Evolutionary conservation across 768 basidiomycete genomes (phyloP), one percentile per base, ranked within the genome.

Genomic region (Amyloporia xantha): DNA sequence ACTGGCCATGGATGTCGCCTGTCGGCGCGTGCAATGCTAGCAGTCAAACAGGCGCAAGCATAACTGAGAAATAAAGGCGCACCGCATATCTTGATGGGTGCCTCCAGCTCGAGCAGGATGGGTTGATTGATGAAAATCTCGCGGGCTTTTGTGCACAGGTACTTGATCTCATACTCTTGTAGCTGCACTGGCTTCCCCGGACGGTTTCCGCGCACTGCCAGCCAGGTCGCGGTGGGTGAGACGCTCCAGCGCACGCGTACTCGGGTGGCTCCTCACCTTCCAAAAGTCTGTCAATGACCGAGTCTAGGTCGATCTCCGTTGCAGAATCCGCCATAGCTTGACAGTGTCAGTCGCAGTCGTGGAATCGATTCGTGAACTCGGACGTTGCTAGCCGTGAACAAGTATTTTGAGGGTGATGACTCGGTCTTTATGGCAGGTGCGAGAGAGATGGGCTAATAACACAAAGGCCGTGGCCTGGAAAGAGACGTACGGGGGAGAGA

Each of bases 1-100:
- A 99, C 74, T 99, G 96, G 55, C 96, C 95, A 60, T 98, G 96
- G 60, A 98, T 97, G 69, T 98, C 95, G 66, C 94, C 94, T 96
- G 44, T 24, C 20, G 17, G 30, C 4, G 12, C n/a, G 30, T 40
- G n/a, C 39, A 40, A 35, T 9, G 30, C 28, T 46, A 46, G 10
- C 17, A 41, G 51, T 41, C 46, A 15, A 36, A 4, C 28, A 5
- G 44, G 39, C 20, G 23, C 36, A 49, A 26, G 17, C n/a, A n/a
- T n/a, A n/a, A 27, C 38, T 54, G 50, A 15, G 48, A 55, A 10
- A 46, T 47, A 15, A 30, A 48, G 46, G 47, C 91, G 60, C 56
- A 95, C 95, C 95, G 66, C 96, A 98, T 68, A 99, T 99, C 83
- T 99, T 99, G 74, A 99, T 98, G 59, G 95, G 95, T 44, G 95